Base-by-base conservation (phyloP, 1,139 yeast genomes). In the Saccharomyces hybrid region DNA sequence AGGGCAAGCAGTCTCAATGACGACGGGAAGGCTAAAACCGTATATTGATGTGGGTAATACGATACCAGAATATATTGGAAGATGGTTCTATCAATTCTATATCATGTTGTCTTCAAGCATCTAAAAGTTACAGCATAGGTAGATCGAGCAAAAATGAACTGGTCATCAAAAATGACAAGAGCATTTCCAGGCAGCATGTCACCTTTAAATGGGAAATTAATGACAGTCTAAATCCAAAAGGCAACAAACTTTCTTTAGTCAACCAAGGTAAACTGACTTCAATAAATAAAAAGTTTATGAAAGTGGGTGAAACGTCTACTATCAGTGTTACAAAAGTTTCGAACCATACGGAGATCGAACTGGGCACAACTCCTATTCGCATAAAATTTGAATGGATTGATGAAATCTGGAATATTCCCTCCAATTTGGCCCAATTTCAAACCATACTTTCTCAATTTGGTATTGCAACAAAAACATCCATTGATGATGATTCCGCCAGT, bases 111-210 rank as follows among this genome's bases (percentile, higher is more conserved):
- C 48, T 67, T 16, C 47, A 52, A 49, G 51, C 46, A 8, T 52
- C 50, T 3, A 50, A 50, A 28, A 49, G 42, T 1, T 64, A 63
- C 46, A 56, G 52, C 23, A 56, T 68, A 23, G 71, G 71, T 6
- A 62, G 71, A 49, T 67, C 71, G 3, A 64, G 66, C 41, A 66
- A 66, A 52, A 64, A 63, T 55, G 49, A 55, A 5, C 55, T 67
- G 27, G 47, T 49, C 14, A 62, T 67, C 16, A 64, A 64, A 46
- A 63, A 65, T 51, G 71, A 68, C 47, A 67, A 66, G 49, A 66
- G 71, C 50, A 65, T 68, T 46, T 68, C 71, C 3, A 59, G 71
- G 27, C 57, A 64, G 23, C 71, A 68, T 51, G 47, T 68, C 4
- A 51, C 52, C 8, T 28, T 67, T 3, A 46, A 49, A 28, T 64